Percentiles rank a stretch among this genome's conserved stretches.
phyloP scores from a whole-genome alignment of 257 asterid species.

The Plectranthus barbatus region DNA sequence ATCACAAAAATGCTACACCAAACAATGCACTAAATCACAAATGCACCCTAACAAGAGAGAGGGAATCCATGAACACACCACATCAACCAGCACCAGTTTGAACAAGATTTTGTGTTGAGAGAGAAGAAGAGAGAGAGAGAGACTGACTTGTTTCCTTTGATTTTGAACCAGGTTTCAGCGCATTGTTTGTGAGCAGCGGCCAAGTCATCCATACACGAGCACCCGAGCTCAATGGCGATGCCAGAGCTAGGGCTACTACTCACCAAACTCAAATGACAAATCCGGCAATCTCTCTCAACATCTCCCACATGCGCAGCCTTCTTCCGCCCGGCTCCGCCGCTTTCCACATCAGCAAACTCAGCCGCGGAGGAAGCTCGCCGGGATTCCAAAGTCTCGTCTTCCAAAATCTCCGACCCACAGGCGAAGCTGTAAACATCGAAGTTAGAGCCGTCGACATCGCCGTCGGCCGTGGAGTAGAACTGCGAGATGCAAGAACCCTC shows the following conservation, averaged over 20 bases:
- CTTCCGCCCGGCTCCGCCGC: slow-evolving; percentile 8
- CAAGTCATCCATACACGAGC: slow-evolving; percentile 80
- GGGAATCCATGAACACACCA: not conserved
- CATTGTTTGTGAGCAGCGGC: slow-evolving; percentile 85
- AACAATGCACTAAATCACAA: not conserved
- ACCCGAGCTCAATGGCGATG: slow-evolving; percentile 69
- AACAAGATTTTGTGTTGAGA: no score
- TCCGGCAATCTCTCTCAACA: slow-evolving; percentile 65
- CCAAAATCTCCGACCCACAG: slow-evolving; percentile 38
- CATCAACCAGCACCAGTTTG: not conserved
- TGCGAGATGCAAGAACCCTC: slow-evolving; percentile 71
- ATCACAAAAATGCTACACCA: slow-evolving; percentile 7
- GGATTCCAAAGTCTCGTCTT: slow-evolving; percentile 33
- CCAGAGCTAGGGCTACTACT: slow-evolving; percentile 52
- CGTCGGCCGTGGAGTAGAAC: slow-evolving; percentile 73
- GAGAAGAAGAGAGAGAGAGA: not conserved
- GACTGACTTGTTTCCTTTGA: slow-evolving; percentile 88
- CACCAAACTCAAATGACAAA: slow-evolving; percentile 73
- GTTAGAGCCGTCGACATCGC: slow-evolving; percentile 53
- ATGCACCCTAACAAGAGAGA: slow-evolving; percentile 6
- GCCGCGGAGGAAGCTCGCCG: slow-evolving; percentile 36
- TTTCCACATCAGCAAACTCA: no score
- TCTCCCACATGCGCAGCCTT: slow-evolving; percentile 26
- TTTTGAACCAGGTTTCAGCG: slow-evolving; percentile 92
- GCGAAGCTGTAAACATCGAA: slow-evolving; percentile 37